Conservation (phyloP, 2,329 filamentous ascomycete species). For the Trichocomaceae sp. region DNA sequence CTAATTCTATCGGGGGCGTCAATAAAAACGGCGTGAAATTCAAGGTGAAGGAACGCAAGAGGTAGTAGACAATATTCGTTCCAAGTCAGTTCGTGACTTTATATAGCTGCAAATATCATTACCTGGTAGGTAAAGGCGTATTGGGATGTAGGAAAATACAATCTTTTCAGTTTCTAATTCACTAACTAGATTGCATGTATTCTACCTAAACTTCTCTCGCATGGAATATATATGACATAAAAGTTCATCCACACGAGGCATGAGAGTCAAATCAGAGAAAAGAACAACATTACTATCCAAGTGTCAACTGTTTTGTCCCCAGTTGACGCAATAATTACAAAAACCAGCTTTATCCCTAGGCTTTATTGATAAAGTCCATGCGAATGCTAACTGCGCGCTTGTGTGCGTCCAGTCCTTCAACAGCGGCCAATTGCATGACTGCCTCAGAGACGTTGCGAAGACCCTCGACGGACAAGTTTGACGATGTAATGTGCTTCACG, state of each 20-base stretch:
- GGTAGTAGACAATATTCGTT: conserved; percentile 37
- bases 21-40: conserved; percentile 60
- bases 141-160: background rate
- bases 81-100: background rate
- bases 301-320: no score
- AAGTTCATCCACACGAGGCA: background rate
- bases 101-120: background rate
- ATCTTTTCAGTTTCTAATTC: background rate
- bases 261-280: no score
- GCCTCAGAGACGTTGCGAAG: conserved; percentile 77
- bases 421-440: conserved; percentile 90
- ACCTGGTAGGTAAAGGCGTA: background rate
- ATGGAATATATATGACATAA: background rate
- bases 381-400: conserved; percentile 64
- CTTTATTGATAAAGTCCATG: conserved; percentile 41
- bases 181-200: background rate
- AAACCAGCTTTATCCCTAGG: background rate
- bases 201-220: background rate
- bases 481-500: conserved; percentile 95
- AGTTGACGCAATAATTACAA: background rate
- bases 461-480: conserved; percentile 78
- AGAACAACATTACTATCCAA: no score
- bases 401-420: conserved; percentile 93
- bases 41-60: conserved; percentile 58
- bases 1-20: conserved; percentile 52